Evolutionary conservation across 2,329 filamentous ascomycete genomes (phyloP), one percentile per base, ranked within the genome.

Genomic region (Dryadomyces sulphureus): DNA sequence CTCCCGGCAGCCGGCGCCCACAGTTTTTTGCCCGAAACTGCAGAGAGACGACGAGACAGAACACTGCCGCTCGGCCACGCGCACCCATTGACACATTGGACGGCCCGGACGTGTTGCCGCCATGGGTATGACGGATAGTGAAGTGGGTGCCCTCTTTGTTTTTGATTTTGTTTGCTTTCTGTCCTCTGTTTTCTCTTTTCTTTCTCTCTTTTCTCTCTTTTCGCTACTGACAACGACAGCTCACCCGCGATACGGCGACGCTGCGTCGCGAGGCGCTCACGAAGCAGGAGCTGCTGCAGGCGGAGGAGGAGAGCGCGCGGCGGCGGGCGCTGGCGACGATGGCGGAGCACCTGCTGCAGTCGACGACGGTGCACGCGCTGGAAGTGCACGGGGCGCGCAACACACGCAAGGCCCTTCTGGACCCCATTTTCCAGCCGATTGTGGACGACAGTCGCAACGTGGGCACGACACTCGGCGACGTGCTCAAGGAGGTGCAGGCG

Each of bases 361-460:
- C 92, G 36, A 85, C 92, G 56, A 86, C 87, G 14, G 81, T 98
- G 60, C 85, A 85, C 55, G 84, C 86, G 39, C 76, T 98, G 59
- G 79, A 84, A 55, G 72, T 98, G 50, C 77, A 93, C 50, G 84
- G 88, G 59, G 87, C 86, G 39, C 73, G 75, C 50, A 80, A 92
- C 59, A 94, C 90, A n/a, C 78, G 92, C 52, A 75, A 76, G 55
- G 72, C 74, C 52, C 95, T 98, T 62, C 78, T 98, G 46, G 76
- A 93, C 60, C 78, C 79, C 32, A 70, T 95, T 48, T 79, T 96
- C 62, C 67, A 79, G 47, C 88, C 90, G 7, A 64, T 95, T 8
- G 68, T 96, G 43, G 77, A 76, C 56, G 75, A 74, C 45, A 79
- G 82, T 54, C 69, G 74, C 53, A 74, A 79, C 56, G 68, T 68